Conservation (phyloP, 1,139 yeast species). For the Kluyveromyces marxianus region DNA sequence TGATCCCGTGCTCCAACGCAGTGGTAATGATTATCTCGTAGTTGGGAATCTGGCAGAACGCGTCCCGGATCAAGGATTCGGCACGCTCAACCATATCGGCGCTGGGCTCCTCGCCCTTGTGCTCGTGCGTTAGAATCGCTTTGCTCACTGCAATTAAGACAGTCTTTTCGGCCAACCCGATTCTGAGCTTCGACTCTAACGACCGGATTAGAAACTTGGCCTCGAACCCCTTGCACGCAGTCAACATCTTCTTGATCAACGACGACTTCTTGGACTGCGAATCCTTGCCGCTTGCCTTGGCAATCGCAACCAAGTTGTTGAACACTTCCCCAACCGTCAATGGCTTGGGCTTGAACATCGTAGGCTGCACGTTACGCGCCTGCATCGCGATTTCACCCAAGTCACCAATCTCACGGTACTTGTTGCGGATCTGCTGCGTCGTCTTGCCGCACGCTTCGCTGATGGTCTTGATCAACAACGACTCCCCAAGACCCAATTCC, state of each 20-base stretch:
- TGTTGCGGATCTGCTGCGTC: conserved; percentile 58
- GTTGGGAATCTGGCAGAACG: conserved; percentile 87
- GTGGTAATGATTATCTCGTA: conserved; percentile 68
- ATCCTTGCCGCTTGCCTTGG: conserved; percentile 72
- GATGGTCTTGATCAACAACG: conserved; percentile 76
- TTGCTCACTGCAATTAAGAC: conserved; percentile 79
- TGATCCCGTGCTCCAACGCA: conserved; percentile 61
- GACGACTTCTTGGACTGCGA: conserved; percentile 73
- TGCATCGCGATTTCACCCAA: conserved; percentile 82
- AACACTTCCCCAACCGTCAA: conserved; percentile 70
- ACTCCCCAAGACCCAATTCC: conserved; percentile 90
- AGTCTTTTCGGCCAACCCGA: conserved; percentile 90
- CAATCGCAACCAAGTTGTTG: conserved; percentile 65
- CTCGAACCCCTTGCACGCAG: conserved; percentile 82
- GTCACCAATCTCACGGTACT: conserved; percentile 78
- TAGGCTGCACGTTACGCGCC: conserved; percentile 76
- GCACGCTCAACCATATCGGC: conserved; percentile 44
- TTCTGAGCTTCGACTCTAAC: conserved; percentile 84
- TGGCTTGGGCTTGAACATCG: conserved; percentile 89
- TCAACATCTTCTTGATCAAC: conserved; percentile 72
- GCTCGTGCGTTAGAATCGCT: conserved; percentile 63
- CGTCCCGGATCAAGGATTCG: conserved; percentile 75
- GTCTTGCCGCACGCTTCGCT: conserved; percentile 87
- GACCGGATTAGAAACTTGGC: conserved; percentile 88
- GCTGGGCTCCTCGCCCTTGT: conserved; percentile 24